These are phyloP conservation scores for Suzukiozyma palmioleophila DNA, from an alignment of 1,139 yeast genomes.

Conservation along the genomic window DNA sequence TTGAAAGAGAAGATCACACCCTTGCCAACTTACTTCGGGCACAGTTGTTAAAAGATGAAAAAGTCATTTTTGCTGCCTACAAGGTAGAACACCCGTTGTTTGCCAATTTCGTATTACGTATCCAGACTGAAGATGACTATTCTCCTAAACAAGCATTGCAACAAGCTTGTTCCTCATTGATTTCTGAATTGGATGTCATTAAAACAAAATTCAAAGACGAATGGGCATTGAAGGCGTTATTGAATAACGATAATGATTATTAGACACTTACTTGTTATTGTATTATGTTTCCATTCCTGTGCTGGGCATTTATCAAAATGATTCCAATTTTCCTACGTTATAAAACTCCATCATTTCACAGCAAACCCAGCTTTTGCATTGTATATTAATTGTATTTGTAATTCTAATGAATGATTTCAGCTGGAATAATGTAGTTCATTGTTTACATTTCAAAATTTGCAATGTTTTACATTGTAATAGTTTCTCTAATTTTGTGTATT, in stretches of 20 bases:
- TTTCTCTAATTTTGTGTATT: background rate
- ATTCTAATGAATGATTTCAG: no score
- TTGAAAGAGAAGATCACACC: slow-evolving; percentile 97
- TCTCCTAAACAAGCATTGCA: slow-evolving; percentile 86
- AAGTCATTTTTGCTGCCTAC: slow-evolving; percentile 92
- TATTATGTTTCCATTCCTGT: background rate
- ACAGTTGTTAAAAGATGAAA: slow-evolving; percentile 78
- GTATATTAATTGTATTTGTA: no score
- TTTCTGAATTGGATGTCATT: slow-evolving; percentile 70
- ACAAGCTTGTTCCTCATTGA: slow-evolving; percentile 81
- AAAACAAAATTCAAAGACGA: slow-evolving; percentile 80
- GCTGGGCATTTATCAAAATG: no score
- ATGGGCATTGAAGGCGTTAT: slow-evolving; percentile 84
- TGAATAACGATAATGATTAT: slow-evolving; percentile 10
- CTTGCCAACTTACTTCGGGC: slow-evolving; percentile 85
- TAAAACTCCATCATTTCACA: no score
- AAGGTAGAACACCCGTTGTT: slow-evolving; percentile 96
- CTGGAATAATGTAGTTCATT: no score
- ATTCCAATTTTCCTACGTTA: no score
- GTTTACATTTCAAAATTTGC: no score
- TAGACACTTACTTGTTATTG: background rate
- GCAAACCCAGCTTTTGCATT: no score
- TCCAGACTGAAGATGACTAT: slow-evolving; percentile 94
- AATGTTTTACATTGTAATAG: no score
- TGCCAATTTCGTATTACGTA: slow-evolving; percentile 88